Percentiles rank a stretch among this genome's conserved stretches.
These are phyloP conservation scores for Paecilomyces niveus DNA, from an alignment of 2,329 filamentous ascomycete genomes.

Conservation along the genomic window DNA sequence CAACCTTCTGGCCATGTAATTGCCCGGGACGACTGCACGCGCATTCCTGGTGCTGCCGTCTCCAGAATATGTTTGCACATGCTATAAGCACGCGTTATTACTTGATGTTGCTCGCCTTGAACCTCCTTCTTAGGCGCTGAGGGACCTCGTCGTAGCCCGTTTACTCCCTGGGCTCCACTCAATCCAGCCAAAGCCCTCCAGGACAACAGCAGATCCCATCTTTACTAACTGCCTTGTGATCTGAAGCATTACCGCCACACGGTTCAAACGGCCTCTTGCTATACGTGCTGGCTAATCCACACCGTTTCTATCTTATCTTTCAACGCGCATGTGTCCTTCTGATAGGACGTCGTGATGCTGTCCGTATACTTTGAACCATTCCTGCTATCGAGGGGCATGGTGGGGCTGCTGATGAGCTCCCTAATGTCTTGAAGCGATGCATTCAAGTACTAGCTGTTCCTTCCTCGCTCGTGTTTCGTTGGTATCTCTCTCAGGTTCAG, in stretches of 20 bases:
- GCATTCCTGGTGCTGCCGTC: neutral
- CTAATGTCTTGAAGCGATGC: neutral
- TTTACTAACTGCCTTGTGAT: neutral
- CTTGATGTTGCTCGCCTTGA: constrained; percentile 6
- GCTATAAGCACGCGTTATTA: constrained; percentile 9
- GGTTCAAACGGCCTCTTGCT: neutral
- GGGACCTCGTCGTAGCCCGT: neutral
- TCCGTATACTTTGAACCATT: constrained; percentile 5
- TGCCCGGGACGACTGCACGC: neutral
- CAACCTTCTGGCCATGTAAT: neutral
- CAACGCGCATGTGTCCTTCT: constrained; percentile 25
- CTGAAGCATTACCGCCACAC: neutral
- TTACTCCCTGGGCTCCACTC: neutral
- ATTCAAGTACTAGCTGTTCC: constrained; percentile 13
- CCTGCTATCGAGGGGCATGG: constrained; percentile 8
- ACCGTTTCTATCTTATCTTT: constrained; percentile 7
- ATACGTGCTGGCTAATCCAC: neutral
- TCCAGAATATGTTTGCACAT: constrained; percentile 12
- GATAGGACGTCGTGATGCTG: constrained; percentile 21
- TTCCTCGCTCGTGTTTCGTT: neutral
- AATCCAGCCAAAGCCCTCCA: neutral
- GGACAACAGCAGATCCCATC: neutral
- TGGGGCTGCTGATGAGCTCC: constrained; percentile 11
- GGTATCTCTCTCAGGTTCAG: constrained; percentile 3
- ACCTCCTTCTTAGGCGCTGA: neutral